Percentiles rank a stretch among this genome's conserved stretches.
Evolutionary conservation across 1,284 basidiomycete species (phyloP).

Genomic region (Heterobasidion irregulare): DNA sequence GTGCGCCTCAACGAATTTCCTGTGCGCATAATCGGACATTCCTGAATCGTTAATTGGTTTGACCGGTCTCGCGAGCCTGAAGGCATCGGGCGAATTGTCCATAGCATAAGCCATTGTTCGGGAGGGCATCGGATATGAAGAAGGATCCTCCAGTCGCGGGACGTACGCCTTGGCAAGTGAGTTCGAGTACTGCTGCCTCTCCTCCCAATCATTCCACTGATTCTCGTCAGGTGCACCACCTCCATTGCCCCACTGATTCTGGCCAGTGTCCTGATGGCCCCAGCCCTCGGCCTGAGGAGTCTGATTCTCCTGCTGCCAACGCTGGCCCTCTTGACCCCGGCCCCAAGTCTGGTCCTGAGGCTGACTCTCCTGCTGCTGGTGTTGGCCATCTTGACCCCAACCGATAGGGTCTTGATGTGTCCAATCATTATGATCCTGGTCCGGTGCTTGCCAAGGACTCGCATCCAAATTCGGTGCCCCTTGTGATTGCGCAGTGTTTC

Average conservation of each 20-base stretch:
- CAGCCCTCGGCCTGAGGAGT: not conserved
- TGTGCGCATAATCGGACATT: conserved; percentile 6
- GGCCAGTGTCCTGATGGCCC: not conserved
- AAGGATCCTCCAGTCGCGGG: conserved; percentile 1
- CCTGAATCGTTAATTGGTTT: conserved; percentile 4
- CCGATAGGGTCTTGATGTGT: no score
- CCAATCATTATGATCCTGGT: not conserved
- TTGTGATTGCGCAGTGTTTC: not conserved
- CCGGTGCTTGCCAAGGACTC: no score
- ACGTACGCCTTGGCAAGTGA: conserved; percentile 5
- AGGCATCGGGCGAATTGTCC: not conserved
- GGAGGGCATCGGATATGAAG: conserved; percentile 10
- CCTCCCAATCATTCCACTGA: conserved; percentile 8
- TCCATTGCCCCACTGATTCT: conserved; percentile 3
- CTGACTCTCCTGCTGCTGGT: not conserved
- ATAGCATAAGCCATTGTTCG: conserved; percentile 14
- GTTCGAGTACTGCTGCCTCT: conserved; percentile 1
- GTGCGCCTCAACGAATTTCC: conserved; percentile 3
- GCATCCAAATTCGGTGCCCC: not conserved
- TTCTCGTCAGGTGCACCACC: conserved; percentile 2
- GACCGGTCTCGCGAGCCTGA: conserved; percentile 4
- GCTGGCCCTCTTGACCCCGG: not conserved
- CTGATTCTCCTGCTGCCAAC: not conserved
- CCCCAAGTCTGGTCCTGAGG: not conserved
- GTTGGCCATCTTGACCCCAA: not conserved